Evolutionary conservation across 352 stramenopile genomes (phyloP).

Genomic region (Globisporangium heterothallicum): DNA sequence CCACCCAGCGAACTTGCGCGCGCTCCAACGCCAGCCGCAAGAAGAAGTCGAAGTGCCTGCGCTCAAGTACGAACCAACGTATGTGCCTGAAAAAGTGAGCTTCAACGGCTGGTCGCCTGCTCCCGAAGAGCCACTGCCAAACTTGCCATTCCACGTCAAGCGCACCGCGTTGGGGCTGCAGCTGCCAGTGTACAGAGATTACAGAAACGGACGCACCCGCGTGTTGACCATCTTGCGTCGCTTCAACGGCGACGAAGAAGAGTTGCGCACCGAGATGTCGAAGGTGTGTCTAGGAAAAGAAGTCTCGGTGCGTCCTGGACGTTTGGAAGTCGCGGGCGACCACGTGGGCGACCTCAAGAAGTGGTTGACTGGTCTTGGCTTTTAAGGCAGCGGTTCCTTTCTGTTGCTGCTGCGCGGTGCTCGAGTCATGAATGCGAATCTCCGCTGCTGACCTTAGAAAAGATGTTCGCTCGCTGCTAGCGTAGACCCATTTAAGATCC

Average conservation of each 20-base stretch:
- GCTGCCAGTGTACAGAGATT: constrained; percentile 85
- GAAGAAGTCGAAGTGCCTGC: constrained; percentile 46
- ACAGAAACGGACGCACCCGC: constrained; percentile 79
- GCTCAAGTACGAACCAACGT: constrained; percentile 81
- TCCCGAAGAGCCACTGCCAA: constrained; percentile 51
- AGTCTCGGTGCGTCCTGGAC: constrained; percentile 57
- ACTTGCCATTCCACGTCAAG: constrained; percentile 76
- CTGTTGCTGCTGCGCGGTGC: background rate
- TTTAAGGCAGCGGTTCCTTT: constrained; percentile 27
- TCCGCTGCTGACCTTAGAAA: background rate
- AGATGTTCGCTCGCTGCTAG: background rate
- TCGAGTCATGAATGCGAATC: background rate
- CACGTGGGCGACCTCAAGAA: constrained; percentile 68
- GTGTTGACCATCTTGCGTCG: constrained; percentile 82
- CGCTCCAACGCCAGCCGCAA: constrained; percentile 57
- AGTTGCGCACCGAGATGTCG: constrained; percentile 73
- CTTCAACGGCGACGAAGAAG: constrained; percentile 75
- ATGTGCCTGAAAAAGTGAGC: constrained; percentile 76
- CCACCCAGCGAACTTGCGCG: constrained; percentile 66
- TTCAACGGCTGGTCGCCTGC: constrained; percentile 86
- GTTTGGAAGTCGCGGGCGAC: constrained; percentile 76
- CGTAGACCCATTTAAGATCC: too few relatives aligned
- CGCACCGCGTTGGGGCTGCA: constrained; percentile 73
- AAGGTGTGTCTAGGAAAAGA: constrained; percentile 82
- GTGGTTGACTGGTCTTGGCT: constrained; percentile 81